A percentile compares a stretch with the other conserved stretches of the same genome.
Conservation (phyloP, 106 monocot genomes). For the Dendrobium officinale region DNA sequence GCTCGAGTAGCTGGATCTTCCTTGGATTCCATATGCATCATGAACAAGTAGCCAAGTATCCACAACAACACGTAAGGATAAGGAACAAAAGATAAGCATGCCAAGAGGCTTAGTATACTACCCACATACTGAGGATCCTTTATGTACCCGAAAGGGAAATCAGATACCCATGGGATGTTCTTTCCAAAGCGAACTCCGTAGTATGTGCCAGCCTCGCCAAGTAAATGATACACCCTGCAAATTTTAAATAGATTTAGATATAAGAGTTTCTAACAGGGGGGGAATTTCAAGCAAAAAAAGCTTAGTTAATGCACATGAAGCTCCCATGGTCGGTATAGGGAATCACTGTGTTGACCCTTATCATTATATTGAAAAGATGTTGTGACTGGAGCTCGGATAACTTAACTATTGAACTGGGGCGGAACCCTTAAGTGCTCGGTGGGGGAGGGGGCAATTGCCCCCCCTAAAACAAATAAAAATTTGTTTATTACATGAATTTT, state of each 20-base stretch:
- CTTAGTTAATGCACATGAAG: no score
- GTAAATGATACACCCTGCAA: slow-evolving; percentile 87
- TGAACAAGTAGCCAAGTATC: slow-evolving; percentile 73
- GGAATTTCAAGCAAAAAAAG: no score
- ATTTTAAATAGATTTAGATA: neutral
- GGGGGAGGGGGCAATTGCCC: no score
- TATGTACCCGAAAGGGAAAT: slow-evolving; percentile 91
- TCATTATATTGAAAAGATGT: no score
- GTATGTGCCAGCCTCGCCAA: slow-evolving; percentile 82
- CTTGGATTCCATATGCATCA: slow-evolving; percentile 61
- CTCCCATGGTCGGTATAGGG: no score
- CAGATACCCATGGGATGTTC: slow-evolving; percentile 75
- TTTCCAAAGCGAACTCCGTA: slow-evolving; percentile 91
- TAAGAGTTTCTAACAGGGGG: no score
- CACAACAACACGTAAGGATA: slow-evolving; percentile 61
- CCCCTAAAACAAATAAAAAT: no score
- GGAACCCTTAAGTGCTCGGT: no score
- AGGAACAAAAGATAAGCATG: slow-evolving; percentile 62
- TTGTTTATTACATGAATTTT: no score
- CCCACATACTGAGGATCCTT: slow-evolving; percentile 93
- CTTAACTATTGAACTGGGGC: no score
- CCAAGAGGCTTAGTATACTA: slow-evolving; percentile 73
- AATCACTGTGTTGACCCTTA: no score
- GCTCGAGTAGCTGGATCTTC: slow-evolving; percentile 74
- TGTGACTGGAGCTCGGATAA: no score